These are phyloP conservation scores for Penicillium sp. DNA, from an alignment of 2,329 filamentous ascomycete genomes.

Conservation along the genomic window DNA sequence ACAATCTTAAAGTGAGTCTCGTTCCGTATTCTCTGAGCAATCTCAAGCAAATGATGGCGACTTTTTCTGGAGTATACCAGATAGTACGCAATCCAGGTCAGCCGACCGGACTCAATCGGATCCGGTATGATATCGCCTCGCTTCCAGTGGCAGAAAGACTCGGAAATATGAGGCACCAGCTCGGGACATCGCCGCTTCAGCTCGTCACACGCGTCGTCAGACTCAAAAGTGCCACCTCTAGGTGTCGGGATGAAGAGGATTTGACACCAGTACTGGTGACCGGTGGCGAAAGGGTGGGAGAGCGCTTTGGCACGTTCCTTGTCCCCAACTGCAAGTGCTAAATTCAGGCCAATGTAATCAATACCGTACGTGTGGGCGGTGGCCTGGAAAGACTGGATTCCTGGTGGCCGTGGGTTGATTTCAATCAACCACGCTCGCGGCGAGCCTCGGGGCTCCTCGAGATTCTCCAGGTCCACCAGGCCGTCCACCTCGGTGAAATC, in stretches of 20 bases:
- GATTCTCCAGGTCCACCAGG: slow-evolving; percentile 15
- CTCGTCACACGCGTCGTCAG: too few relatives aligned
- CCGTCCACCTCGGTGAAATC: slow-evolving; percentile 15
- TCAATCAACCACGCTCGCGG: slow-evolving; percentile 23
- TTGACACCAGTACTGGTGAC: slow-evolving; percentile 1
- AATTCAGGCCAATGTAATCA: background rate
- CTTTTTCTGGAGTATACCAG: too few relatives aligned
- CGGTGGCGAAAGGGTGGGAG: background rate
- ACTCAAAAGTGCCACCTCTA: too few relatives aligned
- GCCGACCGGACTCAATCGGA: too few relatives aligned
- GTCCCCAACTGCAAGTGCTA: background rate
- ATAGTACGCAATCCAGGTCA: too few relatives aligned
- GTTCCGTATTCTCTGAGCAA: too few relatives aligned
- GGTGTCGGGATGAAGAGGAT: slow-evolving; percentile 3
- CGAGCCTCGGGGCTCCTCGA: background rate
- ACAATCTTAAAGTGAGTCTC: too few relatives aligned
- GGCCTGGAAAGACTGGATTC: slow-evolving; percentile 10
- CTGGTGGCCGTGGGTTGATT: slow-evolving; percentile 25
- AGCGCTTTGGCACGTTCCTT: background rate
- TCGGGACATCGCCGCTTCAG: too few relatives aligned
- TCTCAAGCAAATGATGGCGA: too few relatives aligned
- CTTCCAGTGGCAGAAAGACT: too few relatives aligned
- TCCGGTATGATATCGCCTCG: too few relatives aligned
- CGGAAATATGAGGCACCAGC: too few relatives aligned
- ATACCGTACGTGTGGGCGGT: slow-evolving; percentile 2